Percentiles rank a stretch among this genome's conserved stretches.
Evolutionary conservation across 2,329 filamentous ascomycete genomes (phyloP).

Genomic region (Colletotrichum viniferum): DNA sequence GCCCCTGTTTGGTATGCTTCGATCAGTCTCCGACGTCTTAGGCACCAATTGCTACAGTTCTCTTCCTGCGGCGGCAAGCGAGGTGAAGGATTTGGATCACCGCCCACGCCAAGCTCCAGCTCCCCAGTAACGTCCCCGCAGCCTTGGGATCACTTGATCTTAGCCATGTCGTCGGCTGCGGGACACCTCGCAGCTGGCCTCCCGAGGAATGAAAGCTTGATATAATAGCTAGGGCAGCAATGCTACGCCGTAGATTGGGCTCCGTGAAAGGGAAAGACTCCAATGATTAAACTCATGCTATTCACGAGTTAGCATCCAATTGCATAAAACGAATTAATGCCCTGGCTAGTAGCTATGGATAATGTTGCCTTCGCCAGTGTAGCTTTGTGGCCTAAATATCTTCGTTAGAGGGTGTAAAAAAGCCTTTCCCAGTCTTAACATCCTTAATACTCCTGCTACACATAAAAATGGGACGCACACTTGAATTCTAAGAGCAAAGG

Average conservation of each 20-base stretch:
- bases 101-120: background rate
- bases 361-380: background rate
- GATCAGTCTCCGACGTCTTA: background rate
- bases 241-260: background rate
- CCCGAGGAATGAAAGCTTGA: background rate
- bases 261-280: background rate
- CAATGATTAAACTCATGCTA: background rate
- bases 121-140: background rate
- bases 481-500: background rate
- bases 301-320: background rate
- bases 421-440: background rate
- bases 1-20: background rate
- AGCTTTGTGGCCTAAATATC: background rate
- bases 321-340: background rate
- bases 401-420: background rate
- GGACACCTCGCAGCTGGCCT: background rate
- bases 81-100: background rate
- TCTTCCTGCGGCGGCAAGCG: background rate
- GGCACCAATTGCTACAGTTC: background rate
- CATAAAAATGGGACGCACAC: rapidly evolving
- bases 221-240: background rate
- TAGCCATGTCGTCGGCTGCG: background rate
- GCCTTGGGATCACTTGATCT: background rate
- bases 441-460: background rate
- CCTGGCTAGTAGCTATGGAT: background rate